Evolutionary conservation across 2,329 filamentous ascomycete genomes (phyloP).

Genomic region (Ophioceras dolichostomum): DNA sequence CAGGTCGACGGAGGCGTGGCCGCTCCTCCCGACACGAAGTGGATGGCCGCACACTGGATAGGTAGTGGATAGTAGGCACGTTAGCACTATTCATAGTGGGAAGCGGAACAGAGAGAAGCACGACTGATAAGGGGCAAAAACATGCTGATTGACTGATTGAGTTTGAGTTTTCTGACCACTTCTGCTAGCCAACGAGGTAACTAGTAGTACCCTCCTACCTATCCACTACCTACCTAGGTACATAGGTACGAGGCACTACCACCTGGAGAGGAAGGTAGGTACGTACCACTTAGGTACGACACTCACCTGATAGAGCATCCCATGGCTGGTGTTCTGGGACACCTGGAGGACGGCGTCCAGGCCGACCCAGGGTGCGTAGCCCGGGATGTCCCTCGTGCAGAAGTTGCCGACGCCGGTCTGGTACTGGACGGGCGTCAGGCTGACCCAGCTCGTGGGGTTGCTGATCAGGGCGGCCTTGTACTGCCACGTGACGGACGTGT

Average conservation of each 20-base stretch:
- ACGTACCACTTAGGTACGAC: too few relatives aligned
- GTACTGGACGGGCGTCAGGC: not conserved
- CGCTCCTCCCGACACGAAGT: conserved; percentile 3
- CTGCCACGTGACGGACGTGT: not conserved
- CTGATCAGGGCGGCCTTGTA: not conserved
- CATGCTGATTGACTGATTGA: too few relatives aligned
- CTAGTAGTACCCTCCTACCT: too few relatives aligned
- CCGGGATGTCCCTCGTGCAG: not conserved
- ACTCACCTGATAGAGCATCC: conserved; percentile 4
- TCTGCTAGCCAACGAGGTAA: too few relatives aligned
- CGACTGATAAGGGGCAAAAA: too few relatives aligned
- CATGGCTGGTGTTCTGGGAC: conserved; percentile 3
- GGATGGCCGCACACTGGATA: conserved; percentile 5
- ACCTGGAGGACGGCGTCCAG: not conserved
- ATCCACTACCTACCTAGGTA: too few relatives aligned
- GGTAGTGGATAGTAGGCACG: too few relatives aligned
- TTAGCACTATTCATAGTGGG: too few relatives aligned
- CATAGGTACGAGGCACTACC: too few relatives aligned
- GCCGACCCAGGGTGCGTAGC: not conserved
- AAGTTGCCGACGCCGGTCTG: conserved; percentile 1
- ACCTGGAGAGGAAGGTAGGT: too few relatives aligned
- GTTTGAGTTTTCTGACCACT: too few relatives aligned
- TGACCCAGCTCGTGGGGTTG: not conserved
- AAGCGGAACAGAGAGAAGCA: too few relatives aligned
- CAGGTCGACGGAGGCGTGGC: conserved; percentile 1